A percentile compares a stretch with the other conserved stretches of the same genome.
These are phyloP conservation scores for Inga leiocalycina DNA, from an alignment of 306 rosid species.

Conservation along the genomic window DNA sequence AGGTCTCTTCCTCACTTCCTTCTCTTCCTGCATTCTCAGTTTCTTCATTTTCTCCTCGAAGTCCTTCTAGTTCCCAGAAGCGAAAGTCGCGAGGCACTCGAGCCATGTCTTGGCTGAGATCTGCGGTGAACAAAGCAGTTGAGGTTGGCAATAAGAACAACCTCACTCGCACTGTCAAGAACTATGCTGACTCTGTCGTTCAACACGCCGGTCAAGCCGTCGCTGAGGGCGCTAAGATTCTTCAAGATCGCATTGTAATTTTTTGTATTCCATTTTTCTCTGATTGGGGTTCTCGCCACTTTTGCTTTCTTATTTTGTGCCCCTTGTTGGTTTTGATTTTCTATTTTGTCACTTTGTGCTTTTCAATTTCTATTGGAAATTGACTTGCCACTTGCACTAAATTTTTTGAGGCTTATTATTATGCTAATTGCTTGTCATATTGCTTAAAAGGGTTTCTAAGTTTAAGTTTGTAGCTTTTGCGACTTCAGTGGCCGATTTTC, in stretches of 20 bases:
- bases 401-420: not conserved
- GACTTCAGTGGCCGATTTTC: not conserved
- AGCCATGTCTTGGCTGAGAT: slow-evolving; percentile 81
- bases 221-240: slow-evolving; percentile 89
- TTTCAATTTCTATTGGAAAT: slow-evolving; percentile 18
- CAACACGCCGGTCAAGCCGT: slow-evolving; percentile 99
- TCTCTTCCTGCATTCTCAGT: not conserved
- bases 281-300: not conserved
- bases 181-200: slow-evolving; percentile 95
- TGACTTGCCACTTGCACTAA: not conserved
- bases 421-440: slow-evolving; percentile 22
- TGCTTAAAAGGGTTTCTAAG: not conserved
- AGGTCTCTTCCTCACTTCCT: not conserved
- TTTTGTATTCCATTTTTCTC: not conserved
- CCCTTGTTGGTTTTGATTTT: not conserved
- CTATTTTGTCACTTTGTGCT: not conserved
- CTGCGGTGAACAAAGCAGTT: slow-evolving; percentile 93
- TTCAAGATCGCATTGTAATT: slow-evolving; percentile 94
- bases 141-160: slow-evolving; percentile 91
- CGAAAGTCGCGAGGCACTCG: not conserved
- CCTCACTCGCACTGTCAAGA: slow-evolving; percentile 92
- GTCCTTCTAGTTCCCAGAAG: not conserved
- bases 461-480: not conserved
- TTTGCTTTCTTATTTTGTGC: not conserved
- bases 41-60: not conserved